Evolutionary conservation across 2,329 filamentous ascomycete genomes (phyloP), one percentile per base, ranked within the genome.

Genomic region (Diplodia scrobiculata): DNA sequence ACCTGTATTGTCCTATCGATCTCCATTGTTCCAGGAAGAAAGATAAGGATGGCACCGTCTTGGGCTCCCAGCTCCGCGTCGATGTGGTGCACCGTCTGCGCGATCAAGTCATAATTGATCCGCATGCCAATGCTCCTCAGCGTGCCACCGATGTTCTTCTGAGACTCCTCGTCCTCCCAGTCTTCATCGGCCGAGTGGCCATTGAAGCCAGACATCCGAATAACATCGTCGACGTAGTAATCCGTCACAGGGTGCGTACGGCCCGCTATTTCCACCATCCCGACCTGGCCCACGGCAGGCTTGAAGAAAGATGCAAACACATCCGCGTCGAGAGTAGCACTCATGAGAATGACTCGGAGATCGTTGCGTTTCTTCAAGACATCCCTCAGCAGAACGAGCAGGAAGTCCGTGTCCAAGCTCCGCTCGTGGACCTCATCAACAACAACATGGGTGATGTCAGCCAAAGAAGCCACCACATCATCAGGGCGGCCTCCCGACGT

Each of bases 351-450:
- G 48, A 98, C 84, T 76, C 94, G 97, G 45, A 98, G 84, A 69
- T 96, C 91, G 71, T 87, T 89, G 58, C 91, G 85, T 70, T 84
- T 83, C 67, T 84, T 85, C 69, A 97, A 78, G 6, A 97, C 91
- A 74, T 97, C 91, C 65, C 92, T 87, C 38, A 99, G 81, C 60
- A 99, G 84, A 51, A 93, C 92, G 63, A 99, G 84, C 10, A 98
- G 81, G 73, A 99, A 97, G 75, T 99, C 94, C 0, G 93, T 97
- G 73, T 98, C 95, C 10, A 99, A 82, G 78, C 91, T 96, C 65
- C 94, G 87, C 77, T 99, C 94, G 79, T 99, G 94, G 2, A 98
- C 94, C 78, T 99, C 94, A 75, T 99, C 94, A 52, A 98, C 92
- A 19, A 98, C 90, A 7, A 99, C 87, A 75, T 99, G 95, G 71